A percentile compares a stretch with the other conserved stretches of the same genome.
phyloP scores from a whole-genome alignment of 345 rosid species.

The Ceriops decandra region DNA sequence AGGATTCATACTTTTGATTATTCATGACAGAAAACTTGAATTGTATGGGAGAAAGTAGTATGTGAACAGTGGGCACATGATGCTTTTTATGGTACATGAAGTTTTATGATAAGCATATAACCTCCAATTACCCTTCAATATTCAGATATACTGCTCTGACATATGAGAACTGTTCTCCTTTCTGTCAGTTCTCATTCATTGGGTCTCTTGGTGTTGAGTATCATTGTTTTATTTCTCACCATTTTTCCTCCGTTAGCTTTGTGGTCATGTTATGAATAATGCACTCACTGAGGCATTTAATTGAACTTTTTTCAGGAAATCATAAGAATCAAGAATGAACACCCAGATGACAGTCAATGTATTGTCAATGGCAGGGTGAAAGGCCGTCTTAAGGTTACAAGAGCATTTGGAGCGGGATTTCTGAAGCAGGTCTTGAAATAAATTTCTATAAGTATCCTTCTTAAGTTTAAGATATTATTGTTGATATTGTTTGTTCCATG shows the following conservation, averaged over 20 bases:
- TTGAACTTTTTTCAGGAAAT: slow-evolving; percentile 64
- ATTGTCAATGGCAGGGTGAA: slow-evolving; percentile 89
- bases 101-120: background rate
- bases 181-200: background rate
- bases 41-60: too few relatives aligned
- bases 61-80: too few relatives aligned
- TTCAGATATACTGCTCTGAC: background rate
- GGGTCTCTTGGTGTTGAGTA: background rate
- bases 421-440: slow-evolving; percentile 64
- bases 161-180: background rate
- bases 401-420: slow-evolving; percentile 98
- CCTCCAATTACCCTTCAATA: background rate
- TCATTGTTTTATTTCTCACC: background rate
- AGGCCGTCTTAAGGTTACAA: slow-evolving; percentile 92
- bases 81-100: background rate
- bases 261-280: background rate
- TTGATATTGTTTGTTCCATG: slow-evolving; percentile 7
- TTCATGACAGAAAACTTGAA: too few relatives aligned
- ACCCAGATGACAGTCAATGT: slow-evolving; percentile 86
- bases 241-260: background rate
- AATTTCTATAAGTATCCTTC: background rate
- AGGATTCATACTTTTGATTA: too few relatives aligned
- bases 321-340: slow-evolving; percentile 84
- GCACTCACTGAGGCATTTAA: background rate
- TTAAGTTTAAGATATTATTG: slow-evolving; percentile 3